Conservation (phyloP, 192 early-diverging fungal species). For the Backusella westeae region DNA sequence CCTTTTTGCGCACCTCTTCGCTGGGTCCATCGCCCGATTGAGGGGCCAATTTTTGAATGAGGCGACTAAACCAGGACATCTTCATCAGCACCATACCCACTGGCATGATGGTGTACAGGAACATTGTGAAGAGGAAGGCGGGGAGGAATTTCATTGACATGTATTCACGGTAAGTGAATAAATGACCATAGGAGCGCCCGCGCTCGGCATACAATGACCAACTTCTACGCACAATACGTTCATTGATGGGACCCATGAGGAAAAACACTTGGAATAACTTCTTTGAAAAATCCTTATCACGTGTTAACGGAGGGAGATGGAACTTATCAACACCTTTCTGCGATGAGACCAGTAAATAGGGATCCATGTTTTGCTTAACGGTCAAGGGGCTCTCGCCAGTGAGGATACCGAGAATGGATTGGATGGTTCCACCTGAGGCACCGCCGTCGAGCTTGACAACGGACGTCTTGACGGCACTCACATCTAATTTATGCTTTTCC, state of each 20-base stretch:
- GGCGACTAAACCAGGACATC: conserved; percentile 45
- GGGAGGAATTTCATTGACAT: conserved; percentile 46
- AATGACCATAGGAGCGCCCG: conserved; percentile 39
- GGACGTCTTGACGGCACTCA: conserved; percentile 58
- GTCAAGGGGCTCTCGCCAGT: neutral
- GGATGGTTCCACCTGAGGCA: conserved; percentile 68
- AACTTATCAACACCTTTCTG: conserved; percentile 31
- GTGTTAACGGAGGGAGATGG: conserved; percentile 34
- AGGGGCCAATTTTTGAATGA: conserved; percentile 55
- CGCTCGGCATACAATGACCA: conserved; percentile 47
- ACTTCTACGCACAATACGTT: conserved; percentile 60
- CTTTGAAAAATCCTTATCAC: conserved; percentile 48
- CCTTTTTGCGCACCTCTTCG: conserved; percentile 50
- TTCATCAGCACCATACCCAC: conserved; percentile 36
- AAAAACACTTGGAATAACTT: conserved; percentile 58
- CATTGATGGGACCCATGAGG: conserved; percentile 62
- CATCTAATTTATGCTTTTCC: conserved; percentile 24
- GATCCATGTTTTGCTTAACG: conserved; percentile 3
- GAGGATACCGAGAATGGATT: conserved; percentile 13
- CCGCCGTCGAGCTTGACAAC: conserved; percentile 53
- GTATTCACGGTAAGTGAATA: conserved; percentile 55
- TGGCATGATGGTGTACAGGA: conserved; percentile 39
- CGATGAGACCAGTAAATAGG: conserved; percentile 21
- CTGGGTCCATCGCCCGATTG: conserved; percentile 69
- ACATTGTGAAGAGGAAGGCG: conserved; percentile 38